Base-by-base conservation (phyloP, 2,329 filamentous ascomycete species). In the Colletotrichum sojae region DNA sequence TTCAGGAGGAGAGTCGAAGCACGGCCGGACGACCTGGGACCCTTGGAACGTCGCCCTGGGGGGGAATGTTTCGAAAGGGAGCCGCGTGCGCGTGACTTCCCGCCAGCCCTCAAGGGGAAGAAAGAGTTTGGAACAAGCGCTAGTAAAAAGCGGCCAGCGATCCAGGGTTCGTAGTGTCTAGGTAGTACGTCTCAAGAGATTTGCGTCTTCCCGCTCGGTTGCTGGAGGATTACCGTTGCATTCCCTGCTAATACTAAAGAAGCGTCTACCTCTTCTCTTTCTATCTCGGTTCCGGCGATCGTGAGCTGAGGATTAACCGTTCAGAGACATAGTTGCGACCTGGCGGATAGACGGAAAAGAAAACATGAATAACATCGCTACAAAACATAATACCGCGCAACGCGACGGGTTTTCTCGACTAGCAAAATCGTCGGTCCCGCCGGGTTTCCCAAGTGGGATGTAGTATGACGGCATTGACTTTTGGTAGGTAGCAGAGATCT, bases 401-500 rank as follows among this genome's bases (percentile, higher is more conserved):
- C 16, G 46, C 46, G 16, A 43, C 36, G 61, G 49, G n/a, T 58
- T 31, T 54, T 45, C 48, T 55, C 40, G 40, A 66, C 49, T 39
- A 66, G 62, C 49, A 60, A 15, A 60, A 39, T 52, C 43, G 62
- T 46, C 55, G 62, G 62, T 65, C 55, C 67, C 62, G 51, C 67
- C 62, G 49, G 16, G 27, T 10, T 61, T 52, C 62, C 54, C n/a
- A 46, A 66, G 45, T 52, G 25, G 67, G 67, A 51, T 22, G 20
- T 46, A 22, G 59, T 63, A 69, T 69, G 67, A 69, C 67, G 67
- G 25, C 67, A 69, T 69, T 22, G 25, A 69, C 43, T 63, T 69
- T 69, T 64, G 31, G 27, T 36, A 25, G 27, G 31, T 46, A n/a
- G 49, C 40, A 27, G 36, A 57, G 43, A 36, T 39, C 46, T 25